Evolutionary conservation across 306 rosid genomes (phyloP), one percentile per base, ranked within the genome.

Genomic region (Pyrus pyrifolia): DNA sequence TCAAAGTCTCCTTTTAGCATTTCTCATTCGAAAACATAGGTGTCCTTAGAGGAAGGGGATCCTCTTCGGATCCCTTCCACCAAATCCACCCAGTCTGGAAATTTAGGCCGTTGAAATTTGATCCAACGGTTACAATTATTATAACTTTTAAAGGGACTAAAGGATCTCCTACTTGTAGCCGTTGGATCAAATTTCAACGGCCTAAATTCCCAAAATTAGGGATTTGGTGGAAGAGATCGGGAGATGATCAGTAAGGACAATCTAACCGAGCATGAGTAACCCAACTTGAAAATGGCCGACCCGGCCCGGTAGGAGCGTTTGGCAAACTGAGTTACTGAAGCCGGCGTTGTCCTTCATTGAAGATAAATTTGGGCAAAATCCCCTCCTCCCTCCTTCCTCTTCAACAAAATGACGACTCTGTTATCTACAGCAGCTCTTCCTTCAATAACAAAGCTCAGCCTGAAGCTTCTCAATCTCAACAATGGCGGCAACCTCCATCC

Each of bases 381-480:
- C 19, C 57, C 19, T 45, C 3, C 17, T 19, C 4, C n/a, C 66
- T 66, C 25, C 46, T 17, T 25, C 21, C 17, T 3, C 27, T 1
- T 7, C 15, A 66, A 66, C 70, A 31, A 51, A 70, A 93, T 93
- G 98, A 81, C 95, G 15, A 69, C 72, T 13, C 18, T 81, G 42
- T 82, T 85, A 70, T 87, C 91, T 7, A 63, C 88, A 19, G 63
- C 82, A 40, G 4, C 67, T 40, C 76, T 80, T 45, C 58, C 59
- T 69, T 45, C 73, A 25, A 27, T 38, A 45, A 64, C 85, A 42
- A 81, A 76, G 75, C 70, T 85, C 65, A 79, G 78, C 80, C 29
- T 76, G 76, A 90, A 86, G 76, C 71, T 86, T 58, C 44, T 81
- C 78, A 15, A 60, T 58, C 44, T 81, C 78, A 15, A 55, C 84